Conservation (phyloP, 2,329 filamentous ascomycete genomes). For the Trichoderma sp. region DNA sequence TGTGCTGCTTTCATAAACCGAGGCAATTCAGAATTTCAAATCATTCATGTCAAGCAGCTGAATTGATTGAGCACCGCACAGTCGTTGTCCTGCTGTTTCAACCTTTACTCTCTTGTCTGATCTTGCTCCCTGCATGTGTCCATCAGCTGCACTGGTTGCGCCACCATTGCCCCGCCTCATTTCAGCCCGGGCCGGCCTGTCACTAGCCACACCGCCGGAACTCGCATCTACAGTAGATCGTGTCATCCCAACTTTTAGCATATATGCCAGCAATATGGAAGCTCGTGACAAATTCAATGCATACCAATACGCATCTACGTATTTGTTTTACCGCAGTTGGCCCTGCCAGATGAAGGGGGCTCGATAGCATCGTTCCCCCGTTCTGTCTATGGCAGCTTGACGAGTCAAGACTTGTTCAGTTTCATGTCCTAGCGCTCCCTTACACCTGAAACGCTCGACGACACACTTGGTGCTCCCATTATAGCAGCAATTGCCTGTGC, state of each 20-base stretch:
- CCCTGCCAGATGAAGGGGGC: not conserved
- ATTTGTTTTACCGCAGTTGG: not conserved
- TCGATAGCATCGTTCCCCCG: not conserved
- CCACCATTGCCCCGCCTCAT: not conserved
- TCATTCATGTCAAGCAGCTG: not conserved
- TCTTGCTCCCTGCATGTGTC: not conserved
- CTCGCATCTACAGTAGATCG: not conserved
- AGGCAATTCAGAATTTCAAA: not conserved
- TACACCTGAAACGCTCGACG: constrained; percentile 15
- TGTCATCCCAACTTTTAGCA: not conserved
- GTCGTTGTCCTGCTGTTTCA: not conserved
- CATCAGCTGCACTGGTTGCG: not conserved
- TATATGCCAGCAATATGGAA: not conserved
- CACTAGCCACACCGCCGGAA: not conserved
- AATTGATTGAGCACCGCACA: not conserved
- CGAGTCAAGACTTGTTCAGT: not conserved
- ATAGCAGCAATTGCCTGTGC: not conserved
- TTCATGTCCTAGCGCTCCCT: constrained; percentile 5
- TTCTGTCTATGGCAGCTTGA: not conserved
- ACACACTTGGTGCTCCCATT: not conserved
- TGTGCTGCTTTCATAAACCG: not conserved
- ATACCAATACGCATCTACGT: not conserved
- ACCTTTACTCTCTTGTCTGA: not conserved
- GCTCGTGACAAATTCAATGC: not conserved
- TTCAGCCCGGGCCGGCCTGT: not conserved